phyloP scores from a whole-genome alignment of 352 stramenopile genomes.

The Bremia lactucae region DNA sequence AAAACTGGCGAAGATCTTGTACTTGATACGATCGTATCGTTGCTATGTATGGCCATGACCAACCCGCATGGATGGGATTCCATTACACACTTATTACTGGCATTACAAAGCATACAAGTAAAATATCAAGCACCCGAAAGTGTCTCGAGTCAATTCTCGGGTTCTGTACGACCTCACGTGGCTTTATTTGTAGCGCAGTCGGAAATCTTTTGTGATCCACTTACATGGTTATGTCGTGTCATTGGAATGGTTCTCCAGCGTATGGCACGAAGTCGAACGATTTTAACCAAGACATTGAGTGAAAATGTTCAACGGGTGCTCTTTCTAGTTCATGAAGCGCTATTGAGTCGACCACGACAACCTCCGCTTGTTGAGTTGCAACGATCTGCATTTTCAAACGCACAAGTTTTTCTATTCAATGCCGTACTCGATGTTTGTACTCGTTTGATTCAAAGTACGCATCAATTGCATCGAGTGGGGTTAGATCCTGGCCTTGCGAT shows the following conservation, averaged over 20 bases:
- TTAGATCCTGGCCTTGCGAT: conserved; percentile 61
- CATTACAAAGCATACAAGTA: conserved; percentile 43
- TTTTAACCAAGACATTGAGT: conserved; percentile 54
- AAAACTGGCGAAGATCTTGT: conserved; percentile 76
- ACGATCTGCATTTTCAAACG: conserved; percentile 44
- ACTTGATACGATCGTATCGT: conserved; percentile 72
- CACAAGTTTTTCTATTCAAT: conserved; percentile 61
- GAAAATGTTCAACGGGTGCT: conserved; percentile 76
- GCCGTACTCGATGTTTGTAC: conserved; percentile 63
- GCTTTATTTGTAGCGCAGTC: conserved; percentile 14
- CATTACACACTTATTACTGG: conserved; percentile 55
- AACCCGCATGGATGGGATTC: conserved; percentile 48
- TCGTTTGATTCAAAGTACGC: conserved; percentile 62
- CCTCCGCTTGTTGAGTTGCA: no score
- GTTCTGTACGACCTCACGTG: conserved; percentile 19
- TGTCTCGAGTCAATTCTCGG: conserved; percentile 4
- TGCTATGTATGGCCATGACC: conserved; percentile 64
- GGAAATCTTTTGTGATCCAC: conserved; percentile 29
- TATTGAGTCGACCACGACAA: conserved; percentile 34
- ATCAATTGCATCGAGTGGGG: conserved; percentile 64
- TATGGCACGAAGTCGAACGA: conserved; percentile 63
- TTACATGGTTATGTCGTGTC: conserved; percentile 60
- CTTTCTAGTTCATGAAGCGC: conserved; percentile 52
- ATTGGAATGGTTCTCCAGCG: conserved; percentile 65
- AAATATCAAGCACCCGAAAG: conserved; percentile 33